Percentiles rank a stretch among this genome's conserved stretches.
These are phyloP conservation scores for Syzygium syzygioides DNA, from an alignment of 441 rosid genomes.

Conservation along the genomic window DNA sequence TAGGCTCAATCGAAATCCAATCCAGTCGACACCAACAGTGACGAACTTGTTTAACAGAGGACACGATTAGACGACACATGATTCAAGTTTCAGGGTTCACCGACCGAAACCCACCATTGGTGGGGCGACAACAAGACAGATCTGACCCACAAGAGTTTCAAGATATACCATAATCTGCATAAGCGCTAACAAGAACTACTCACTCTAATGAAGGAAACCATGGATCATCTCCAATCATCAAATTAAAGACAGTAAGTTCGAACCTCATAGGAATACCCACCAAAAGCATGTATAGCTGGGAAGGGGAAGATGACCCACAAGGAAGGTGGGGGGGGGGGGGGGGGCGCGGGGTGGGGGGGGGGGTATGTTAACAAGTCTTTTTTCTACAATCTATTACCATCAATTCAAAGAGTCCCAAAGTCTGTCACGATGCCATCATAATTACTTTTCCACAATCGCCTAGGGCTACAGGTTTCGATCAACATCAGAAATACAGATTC, in stretches of 20 bases:
- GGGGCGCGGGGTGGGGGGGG: background rate
- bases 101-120: background rate
- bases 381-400: constrained; percentile 18
- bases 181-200: background rate
- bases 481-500: constrained; percentile 60
- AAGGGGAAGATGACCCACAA: background rate
- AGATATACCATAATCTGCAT: background rate
- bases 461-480: constrained; percentile 42
- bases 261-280: background rate
- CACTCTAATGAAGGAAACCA: background rate
- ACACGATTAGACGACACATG: background rate
- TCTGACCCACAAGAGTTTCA: background rate
- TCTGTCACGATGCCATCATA: constrained; percentile 32
- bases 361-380: background rate
- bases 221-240: background rate
- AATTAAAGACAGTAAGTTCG: background rate
- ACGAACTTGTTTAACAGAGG: background rate
- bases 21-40: background rate
- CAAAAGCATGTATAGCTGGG: background rate
- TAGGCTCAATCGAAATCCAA: background rate
- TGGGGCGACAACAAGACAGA: background rate
- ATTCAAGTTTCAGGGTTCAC: background rate
- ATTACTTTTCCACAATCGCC: constrained; percentile 53
- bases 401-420: constrained; percentile 16
- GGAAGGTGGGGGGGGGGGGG: background rate